Base-by-base conservation (phyloP, 192 early-diverging fungal species). In the Rhizoclosmatium sp. region DNA sequence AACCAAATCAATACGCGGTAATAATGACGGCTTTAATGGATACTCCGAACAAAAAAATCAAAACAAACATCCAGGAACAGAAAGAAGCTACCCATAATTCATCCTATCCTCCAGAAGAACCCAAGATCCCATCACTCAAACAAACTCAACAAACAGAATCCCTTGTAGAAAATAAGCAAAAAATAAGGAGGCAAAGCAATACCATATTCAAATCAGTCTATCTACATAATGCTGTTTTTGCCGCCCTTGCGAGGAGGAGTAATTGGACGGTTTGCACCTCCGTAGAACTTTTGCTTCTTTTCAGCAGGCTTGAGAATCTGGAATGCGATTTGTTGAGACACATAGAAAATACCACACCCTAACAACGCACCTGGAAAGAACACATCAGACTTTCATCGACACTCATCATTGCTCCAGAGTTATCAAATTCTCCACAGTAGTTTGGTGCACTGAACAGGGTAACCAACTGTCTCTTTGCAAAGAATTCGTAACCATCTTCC, bases 401-500 rank as follows among this genome's bases (percentile, higher is more conserved):
- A 72, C 86, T 88, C 90, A 91, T 91, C 90, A 91, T 91, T 19
- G 90, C 90, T 31, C 90, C 90, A 19, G 89, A 88, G 79, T 91
- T 91, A 69, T 91, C 90, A 80, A 89, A 89, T 75, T 89, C 88
- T 21, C 96, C 95, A 80, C 96, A 98, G 78, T 97, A 98, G 80
- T 97, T 97, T n/a, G 96, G 96, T 44, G 95, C 96, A 23, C 94
- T 95, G 82, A 99, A 99, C 75, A 99, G 84, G 5, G 97, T 99
- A 51, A 99, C 97, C 51, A 99, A 82, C 80, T 97, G 94, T 56
- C 97, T 90, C 85, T 97, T 97, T 61, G 95, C 95, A 89, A 99
- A 99, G 82, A 99, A 99, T 83, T 99, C 97, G 80, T 99, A 99
- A 16, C 97, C 97, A 84, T 99, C 97, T 81, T 99, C 97, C 7